A percentile compares a stretch with the other conserved stretches of the same genome.
These are phyloP conservation scores for Cairneyella variabilis DNA, from an alignment of 495 filamentous ascomycete species.

Conservation along the genomic window DNA sequence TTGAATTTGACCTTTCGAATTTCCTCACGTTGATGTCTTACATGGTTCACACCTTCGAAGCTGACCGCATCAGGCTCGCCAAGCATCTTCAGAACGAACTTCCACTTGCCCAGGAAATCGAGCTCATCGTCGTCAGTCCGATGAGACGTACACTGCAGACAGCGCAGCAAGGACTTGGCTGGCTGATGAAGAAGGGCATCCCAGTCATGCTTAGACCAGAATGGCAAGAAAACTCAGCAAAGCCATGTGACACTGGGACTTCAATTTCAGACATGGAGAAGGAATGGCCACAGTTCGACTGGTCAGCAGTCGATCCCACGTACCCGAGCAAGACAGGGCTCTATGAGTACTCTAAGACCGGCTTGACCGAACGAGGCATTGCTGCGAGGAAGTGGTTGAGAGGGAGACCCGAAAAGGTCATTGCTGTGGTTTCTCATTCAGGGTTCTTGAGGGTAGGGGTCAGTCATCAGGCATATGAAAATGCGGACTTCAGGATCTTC, in stretches of 20 bases:
- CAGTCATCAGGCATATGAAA: constrained; percentile 44
- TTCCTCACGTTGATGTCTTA: too few relatives aligned
- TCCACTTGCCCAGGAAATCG: constrained; percentile 44
- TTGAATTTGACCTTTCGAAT: too few relatives aligned
- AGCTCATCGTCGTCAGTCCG: constrained; percentile 54
- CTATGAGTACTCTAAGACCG: constrained; percentile 44
- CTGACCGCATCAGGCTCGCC: too few relatives aligned
- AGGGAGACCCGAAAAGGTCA: constrained; percentile 52
- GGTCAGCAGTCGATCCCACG: constrained; percentile 46
- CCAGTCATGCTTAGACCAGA: constrained; percentile 48
- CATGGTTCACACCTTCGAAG: too few relatives aligned
- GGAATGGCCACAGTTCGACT: constrained; percentile 52
- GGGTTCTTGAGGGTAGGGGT: constrained; percentile 49
- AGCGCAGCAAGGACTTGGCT: constrained; percentile 42
- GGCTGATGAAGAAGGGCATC: constrained; percentile 48
- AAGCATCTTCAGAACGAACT: constrained; percentile 40
- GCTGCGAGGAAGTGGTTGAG: constrained; percentile 42
- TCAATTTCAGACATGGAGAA: constrained; percentile 33
- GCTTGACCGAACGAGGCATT: constrained; percentile 46
- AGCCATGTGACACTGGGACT: constrained; percentile 55
- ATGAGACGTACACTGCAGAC: constrained; percentile 59
- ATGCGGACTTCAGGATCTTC: constrained; percentile 61
- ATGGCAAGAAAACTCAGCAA: constrained; percentile 55
- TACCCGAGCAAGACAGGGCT: constrained; percentile 54
- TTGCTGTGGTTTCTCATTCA: constrained; percentile 57